Evolutionary conservation across 1,284 basidiomycete genomes (phyloP).

Genomic region (Ceratobasidium sp.): DNA sequence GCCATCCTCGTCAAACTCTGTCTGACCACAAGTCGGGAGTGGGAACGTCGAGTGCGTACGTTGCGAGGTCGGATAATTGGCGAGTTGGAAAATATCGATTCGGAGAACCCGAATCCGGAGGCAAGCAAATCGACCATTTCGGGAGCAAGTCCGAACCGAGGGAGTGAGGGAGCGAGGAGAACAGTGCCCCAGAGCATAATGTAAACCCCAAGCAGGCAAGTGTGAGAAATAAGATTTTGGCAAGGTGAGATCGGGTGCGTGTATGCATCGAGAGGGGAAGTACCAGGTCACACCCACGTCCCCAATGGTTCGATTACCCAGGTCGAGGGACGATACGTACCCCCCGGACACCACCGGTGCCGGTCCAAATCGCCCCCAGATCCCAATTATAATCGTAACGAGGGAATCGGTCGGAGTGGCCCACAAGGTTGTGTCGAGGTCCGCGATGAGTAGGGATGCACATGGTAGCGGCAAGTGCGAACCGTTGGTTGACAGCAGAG

Average conservation of each 20-base stretch:
- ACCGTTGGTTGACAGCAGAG: not conserved
- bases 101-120: not conserved
- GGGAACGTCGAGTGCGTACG: not conserved
- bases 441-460: too few species aligned
- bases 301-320: too few species aligned
- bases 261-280: not conserved
- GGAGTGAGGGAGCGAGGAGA: not conserved
- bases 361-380: not conserved
- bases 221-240: not conserved
- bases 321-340: not conserved
- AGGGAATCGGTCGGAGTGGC: too few species aligned
- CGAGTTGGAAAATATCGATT: not conserved
- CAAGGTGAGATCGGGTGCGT: not conserved
- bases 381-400: not conserved
- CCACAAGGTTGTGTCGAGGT: too few species aligned
- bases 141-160: not conserved
- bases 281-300: not conserved
- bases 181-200: not conserved
- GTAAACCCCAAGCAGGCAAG: not conserved
- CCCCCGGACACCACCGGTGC: slow-evolving; percentile 4
- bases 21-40: not conserved
- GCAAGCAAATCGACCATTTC: not conserved
- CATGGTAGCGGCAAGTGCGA: too few species aligned
- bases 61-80: not conserved
- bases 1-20: slow-evolving; percentile 72